A percentile compares a stretch with the other conserved stretches of the same genome.
These are phyloP conservation scores for Pseudogymnoascus sp. DNA, from an alignment of 2,329 filamentous ascomycete species.

Conservation along the genomic window DNA sequence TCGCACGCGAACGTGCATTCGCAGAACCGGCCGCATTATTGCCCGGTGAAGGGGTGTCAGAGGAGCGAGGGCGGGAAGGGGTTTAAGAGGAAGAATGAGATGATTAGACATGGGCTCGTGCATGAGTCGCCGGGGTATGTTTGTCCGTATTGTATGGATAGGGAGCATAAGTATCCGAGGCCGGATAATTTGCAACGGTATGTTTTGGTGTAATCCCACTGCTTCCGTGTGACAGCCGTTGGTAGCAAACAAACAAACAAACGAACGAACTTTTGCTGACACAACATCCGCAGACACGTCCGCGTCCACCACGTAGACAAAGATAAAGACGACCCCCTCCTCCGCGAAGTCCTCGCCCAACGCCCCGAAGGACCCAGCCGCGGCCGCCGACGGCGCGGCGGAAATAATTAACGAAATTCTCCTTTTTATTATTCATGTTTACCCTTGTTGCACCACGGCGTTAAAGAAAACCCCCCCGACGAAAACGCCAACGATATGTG, in stretches of 20 bases:
- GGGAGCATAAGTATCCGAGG: slow-evolving; percentile 88
- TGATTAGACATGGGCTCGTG: slow-evolving; percentile 74
- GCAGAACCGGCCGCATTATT: slow-evolving; percentile 57
- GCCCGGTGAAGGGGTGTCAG: slow-evolving; percentile 53
- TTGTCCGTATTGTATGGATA: slow-evolving; percentile 89
- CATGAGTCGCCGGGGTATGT: slow-evolving; percentile 93
- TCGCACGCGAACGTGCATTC: slow-evolving; percentile 71
- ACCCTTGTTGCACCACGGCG: not conserved
- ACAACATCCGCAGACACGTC: slow-evolving; percentile 60
- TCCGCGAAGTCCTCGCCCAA: slow-evolving; percentile 80
- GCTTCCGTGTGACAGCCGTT: too few relatives aligned
- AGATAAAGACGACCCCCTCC: slow-evolving; percentile 72
- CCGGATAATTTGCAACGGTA: slow-evolving; percentile 95
- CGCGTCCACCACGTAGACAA: slow-evolving; percentile 86
- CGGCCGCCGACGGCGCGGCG: slow-evolving; percentile 64
- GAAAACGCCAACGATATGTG: not conserved
- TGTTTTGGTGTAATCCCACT: too few relatives aligned
- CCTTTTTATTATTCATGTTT: not conserved
- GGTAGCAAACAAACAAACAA: not conserved
- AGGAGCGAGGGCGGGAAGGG: slow-evolving; percentile 57
- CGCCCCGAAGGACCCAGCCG: slow-evolving; percentile 76
- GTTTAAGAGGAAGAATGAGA: slow-evolving; percentile 66
- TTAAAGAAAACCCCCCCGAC: not conserved
- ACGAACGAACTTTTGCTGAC: not conserved
- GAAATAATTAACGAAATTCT: slow-evolving; percentile 20